Conservation (phyloP, 2,329 filamentous ascomycete genomes). For the Huntiella bhutanensis region DNA sequence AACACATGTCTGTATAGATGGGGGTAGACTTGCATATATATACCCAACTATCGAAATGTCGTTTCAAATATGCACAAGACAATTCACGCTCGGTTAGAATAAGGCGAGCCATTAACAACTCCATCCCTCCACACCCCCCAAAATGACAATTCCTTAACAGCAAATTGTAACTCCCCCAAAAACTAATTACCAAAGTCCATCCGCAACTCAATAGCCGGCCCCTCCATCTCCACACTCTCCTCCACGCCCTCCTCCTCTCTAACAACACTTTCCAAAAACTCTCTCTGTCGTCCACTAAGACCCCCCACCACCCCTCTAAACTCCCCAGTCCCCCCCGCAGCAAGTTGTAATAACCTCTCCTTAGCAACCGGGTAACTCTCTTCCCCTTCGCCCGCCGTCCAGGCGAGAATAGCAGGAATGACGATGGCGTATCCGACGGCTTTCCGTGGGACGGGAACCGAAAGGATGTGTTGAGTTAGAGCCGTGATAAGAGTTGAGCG, state of each 20-base stretch:
- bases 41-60: no score
- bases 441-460: constrained; percentile 25
- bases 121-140: background rate
- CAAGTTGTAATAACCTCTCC: constrained; percentile 59
- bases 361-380: constrained; percentile 53
- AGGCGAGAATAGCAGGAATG: constrained; percentile 55
- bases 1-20: no score
- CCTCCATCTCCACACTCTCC: constrained; percentile 19
- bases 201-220: constrained; percentile 79
- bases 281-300: constrained; percentile 51
- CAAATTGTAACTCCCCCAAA: no score
- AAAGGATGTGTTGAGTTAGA: constrained; percentile 50
- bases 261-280: constrained; percentile 66
- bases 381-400: constrained; percentile 40
- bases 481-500: constrained; percentile 53
- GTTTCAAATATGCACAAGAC: background rate
- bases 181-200: constrained; percentile 57
- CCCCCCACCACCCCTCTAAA: constrained; percentile 59
- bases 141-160: background rate
- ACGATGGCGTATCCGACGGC: constrained; percentile 54
- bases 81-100: background rate
- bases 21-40: no score
- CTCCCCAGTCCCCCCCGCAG: constrained; percentile 48
- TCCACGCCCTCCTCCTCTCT: constrained; percentile 34
- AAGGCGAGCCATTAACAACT: background rate